Evolutionary conservation across 306 rosid genomes (phyloP).

Genomic region (Castanea crenata): DNA sequence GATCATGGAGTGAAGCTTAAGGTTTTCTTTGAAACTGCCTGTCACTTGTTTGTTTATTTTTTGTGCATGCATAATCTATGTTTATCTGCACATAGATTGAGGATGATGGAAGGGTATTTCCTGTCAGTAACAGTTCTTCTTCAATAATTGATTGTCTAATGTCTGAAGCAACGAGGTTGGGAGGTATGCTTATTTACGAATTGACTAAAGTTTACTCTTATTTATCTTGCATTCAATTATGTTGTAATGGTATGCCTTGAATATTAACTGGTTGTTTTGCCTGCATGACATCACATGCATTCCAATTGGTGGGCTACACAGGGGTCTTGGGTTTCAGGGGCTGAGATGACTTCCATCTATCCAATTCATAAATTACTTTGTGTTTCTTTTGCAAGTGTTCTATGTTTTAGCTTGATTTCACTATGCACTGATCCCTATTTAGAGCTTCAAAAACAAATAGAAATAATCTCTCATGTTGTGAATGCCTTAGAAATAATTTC

Average conservation of each 20-base stretch:
- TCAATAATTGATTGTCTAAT: conserved; percentile 82
- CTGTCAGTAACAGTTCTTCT: conserved; percentile 84
- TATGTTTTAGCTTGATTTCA: not conserved
- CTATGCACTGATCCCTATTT: not conserved
- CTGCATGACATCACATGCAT: not conserved
- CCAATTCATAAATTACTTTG: not conserved
- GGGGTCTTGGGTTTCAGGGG: not conserved
- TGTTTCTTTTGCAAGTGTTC: not conserved
- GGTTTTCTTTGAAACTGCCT: conserved; percentile 42
- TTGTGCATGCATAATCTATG: conserved; percentile 25
- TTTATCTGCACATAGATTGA: conserved; percentile 51
- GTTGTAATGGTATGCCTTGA: conserved; percentile 10
- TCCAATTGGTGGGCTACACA: too few species aligned
- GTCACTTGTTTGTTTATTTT: conserved; percentile 20
- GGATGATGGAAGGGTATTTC: conserved; percentile 96
- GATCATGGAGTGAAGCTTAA: conserved; percentile 86
- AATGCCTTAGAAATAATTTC: not conserved
- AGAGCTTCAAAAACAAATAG: not conserved
- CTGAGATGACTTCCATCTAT: not conserved
- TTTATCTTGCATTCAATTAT: conserved; percentile 10
- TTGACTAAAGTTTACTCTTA: conserved; percentile 10
- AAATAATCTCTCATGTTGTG: not conserved
- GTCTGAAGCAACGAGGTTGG: conserved; percentile 56
- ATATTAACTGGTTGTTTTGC: not conserved
- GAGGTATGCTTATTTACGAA: conserved; percentile 45